A percentile compares a stretch with the other conserved stretches of the same genome.
These are phyloP conservation scores for Cordyceps farinosa DNA, from an alignment of 2,329 filamentous ascomycete species.

Conservation along the genomic window DNA sequence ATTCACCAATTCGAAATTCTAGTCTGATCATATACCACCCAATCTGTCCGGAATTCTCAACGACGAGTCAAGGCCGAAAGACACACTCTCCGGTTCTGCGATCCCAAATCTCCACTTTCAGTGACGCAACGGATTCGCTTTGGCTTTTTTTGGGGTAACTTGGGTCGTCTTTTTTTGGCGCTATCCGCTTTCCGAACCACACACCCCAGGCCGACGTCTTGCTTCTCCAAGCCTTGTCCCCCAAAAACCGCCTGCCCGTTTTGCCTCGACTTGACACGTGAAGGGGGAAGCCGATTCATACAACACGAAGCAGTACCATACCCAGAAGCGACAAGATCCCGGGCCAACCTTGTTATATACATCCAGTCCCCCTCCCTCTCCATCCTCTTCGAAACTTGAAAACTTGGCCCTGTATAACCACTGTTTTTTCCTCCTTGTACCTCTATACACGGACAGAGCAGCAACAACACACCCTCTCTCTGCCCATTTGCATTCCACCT, in stretches of 20 bases:
- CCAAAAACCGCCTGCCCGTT: background rate
- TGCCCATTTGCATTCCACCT: no score
- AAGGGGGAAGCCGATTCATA: slow-evolving; percentile 25
- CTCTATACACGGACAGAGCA: background rate
- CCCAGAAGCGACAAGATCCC: slow-evolving; percentile 12
- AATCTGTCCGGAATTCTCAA: no score
- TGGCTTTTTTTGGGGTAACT: slow-evolving; percentile 8
- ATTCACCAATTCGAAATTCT: background rate
- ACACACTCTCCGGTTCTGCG: slow-evolving; percentile 3
- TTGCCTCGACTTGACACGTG: slow-evolving; percentile 29
- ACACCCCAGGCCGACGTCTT: background rate
- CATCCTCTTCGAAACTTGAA: background rate
- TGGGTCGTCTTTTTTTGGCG: background rate
- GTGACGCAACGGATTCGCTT: slow-evolving; percentile 15
- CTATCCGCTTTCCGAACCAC: slow-evolving; percentile 17
- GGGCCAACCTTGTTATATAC: slow-evolving; percentile 15
- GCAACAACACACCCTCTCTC: no score
- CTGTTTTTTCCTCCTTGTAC: background rate
- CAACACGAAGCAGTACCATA: slow-evolving; percentile 10
- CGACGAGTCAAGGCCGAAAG: background rate
- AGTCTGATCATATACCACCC: no score
- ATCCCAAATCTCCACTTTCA: slow-evolving; percentile 7
- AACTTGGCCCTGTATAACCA: background rate
- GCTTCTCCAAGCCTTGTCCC: slow-evolving; percentile 1
- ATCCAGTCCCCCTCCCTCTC: slow-evolving; percentile 1